Evolutionary conservation across 148 eudicot genomes (phyloP).

Genomic region (Rhododendron mucronatum): DNA sequence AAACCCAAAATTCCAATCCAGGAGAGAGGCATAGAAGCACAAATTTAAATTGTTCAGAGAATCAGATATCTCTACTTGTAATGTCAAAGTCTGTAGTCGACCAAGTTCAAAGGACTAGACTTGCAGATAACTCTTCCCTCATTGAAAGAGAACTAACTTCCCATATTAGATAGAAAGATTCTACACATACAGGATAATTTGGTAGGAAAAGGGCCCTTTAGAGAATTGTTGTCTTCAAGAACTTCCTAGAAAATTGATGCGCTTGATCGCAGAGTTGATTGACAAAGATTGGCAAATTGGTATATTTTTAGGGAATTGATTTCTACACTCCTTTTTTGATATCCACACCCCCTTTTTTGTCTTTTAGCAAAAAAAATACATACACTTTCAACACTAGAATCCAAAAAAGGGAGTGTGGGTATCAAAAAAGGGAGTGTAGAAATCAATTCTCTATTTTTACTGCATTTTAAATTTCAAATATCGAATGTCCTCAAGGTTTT

Average conservation of each 20-base stretch:
- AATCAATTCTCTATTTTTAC: background rate
- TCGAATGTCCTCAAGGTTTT: background rate
- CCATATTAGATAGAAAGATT: background rate
- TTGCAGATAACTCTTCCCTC: background rate
- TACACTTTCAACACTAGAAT: too few species aligned
- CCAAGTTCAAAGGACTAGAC: background rate
- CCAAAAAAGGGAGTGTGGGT: too few species aligned
- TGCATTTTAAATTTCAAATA: background rate
- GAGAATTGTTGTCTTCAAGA: background rate
- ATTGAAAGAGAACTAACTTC: background rate
- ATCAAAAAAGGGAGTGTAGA: too few species aligned
- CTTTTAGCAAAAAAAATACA: too few species aligned
- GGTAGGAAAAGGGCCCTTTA: background rate
- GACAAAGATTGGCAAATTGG: background rate
- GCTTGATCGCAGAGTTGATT: background rate
- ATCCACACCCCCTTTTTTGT: too few species aligned
- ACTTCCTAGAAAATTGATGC: background rate
- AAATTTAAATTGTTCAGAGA: background rate
- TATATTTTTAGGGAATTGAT: too few species aligned
- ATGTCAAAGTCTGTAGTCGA: background rate
- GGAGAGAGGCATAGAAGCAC: background rate
- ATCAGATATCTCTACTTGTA: background rate
- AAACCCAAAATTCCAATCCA: background rate
- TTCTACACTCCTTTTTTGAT: too few species aligned
- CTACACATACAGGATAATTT: background rate